phyloP scores from a whole-genome alignment of 2,329 filamentous ascomycete species.

The Aplosporella prunicola region DNA sequence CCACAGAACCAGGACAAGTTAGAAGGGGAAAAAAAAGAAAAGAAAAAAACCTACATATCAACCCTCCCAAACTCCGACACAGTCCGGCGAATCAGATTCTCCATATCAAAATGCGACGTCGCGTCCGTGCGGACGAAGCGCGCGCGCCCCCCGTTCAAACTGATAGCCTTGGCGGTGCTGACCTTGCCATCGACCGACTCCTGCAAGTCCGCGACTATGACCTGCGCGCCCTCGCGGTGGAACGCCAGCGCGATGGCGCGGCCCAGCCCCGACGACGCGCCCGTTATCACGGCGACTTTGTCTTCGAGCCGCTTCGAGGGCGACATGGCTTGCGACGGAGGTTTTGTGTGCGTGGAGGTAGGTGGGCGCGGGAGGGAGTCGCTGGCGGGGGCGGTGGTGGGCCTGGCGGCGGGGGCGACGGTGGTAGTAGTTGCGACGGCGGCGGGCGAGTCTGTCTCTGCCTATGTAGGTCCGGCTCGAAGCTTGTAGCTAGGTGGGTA shows the following conservation, averaged over 20 bases:
- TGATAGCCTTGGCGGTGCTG: too few relatives aligned
- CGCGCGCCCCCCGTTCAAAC: too few relatives aligned
- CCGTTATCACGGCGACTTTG: slow-evolving; percentile 24
- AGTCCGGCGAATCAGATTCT: slow-evolving; percentile 16
- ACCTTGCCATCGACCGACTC: too few relatives aligned
- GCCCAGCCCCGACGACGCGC: slow-evolving; percentile 24
- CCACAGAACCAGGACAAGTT: slow-evolving; percentile 21
- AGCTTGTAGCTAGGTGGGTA: too few relatives aligned
- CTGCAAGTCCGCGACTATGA: slow-evolving; percentile 16
- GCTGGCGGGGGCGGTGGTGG: too few relatives aligned
- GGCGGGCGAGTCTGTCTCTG: too few relatives aligned
- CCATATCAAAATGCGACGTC: too few relatives aligned
- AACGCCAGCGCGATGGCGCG: slow-evolving; percentile 16
- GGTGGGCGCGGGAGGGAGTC: too few relatives aligned
- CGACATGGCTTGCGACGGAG: not conserved
- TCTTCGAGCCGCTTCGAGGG: slow-evolving; percentile 4
- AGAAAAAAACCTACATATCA: slow-evolving; percentile 18
- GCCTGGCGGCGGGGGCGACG: too few relatives aligned
- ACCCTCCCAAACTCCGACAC: slow-evolving; percentile 23
- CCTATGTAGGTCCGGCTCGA: too few relatives aligned
- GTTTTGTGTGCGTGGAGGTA: slow-evolving; percentile 2
- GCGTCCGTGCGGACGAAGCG: slow-evolving; percentile 19
- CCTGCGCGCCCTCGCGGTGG: slow-evolving; percentile 13
- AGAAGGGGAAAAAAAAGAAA: not conserved
- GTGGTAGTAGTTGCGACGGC: too few relatives aligned